A percentile compares a stretch with the other conserved stretches of the same genome.
Conservation (phyloP, 2,329 filamentous ascomycete genomes). For the Karstenula rhodostoma region DNA sequence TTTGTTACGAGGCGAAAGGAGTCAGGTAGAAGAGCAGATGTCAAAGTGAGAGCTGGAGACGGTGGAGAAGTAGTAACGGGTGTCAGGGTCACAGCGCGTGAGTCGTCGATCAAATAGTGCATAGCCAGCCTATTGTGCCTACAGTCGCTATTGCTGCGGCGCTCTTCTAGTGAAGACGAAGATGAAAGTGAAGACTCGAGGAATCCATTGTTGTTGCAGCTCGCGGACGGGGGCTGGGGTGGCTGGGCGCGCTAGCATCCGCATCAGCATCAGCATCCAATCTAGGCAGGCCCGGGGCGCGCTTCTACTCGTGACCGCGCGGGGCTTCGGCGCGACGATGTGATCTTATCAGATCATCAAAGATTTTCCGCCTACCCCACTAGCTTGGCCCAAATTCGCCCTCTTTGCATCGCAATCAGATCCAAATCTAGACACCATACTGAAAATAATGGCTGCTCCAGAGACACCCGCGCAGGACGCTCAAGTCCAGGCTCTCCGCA, state of each 20-base stretch:
- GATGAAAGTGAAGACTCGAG: slow-evolving; percentile 13
- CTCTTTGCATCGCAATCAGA: background rate
- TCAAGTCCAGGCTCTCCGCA: slow-evolving; percentile 71
- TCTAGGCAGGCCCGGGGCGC: slow-evolving; percentile 7
- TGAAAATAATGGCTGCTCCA: slow-evolving; percentile 35
- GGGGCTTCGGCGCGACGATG: slow-evolving; percentile 9
- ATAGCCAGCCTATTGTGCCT: slow-evolving; percentile 5
- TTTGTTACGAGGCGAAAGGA: slow-evolving; percentile 3
- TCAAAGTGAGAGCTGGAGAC: background rate
- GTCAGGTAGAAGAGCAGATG: background rate
- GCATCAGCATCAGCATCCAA: too few relatives aligned
- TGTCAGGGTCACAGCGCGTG: slow-evolving; percentile 6
- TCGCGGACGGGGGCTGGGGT: slow-evolving; percentile 8
- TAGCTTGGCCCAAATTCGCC: background rate
- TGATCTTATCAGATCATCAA: slow-evolving; percentile 41
- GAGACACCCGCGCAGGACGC: slow-evolving; percentile 35
- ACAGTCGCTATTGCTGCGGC: background rate
- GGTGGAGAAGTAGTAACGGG: background rate
- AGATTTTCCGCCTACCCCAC: slow-evolving; percentile 21
- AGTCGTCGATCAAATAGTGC: slow-evolving; percentile 1
- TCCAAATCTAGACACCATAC: background rate
- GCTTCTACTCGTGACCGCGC: slow-evolving; percentile 18
- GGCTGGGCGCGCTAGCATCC: slow-evolving; percentile 20
- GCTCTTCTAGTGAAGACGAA: background rate
- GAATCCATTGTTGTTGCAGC: slow-evolving; percentile 30